Conservation (phyloP, 2,329 filamentous ascomycete species). For the Didymella lethalis region DNA sequence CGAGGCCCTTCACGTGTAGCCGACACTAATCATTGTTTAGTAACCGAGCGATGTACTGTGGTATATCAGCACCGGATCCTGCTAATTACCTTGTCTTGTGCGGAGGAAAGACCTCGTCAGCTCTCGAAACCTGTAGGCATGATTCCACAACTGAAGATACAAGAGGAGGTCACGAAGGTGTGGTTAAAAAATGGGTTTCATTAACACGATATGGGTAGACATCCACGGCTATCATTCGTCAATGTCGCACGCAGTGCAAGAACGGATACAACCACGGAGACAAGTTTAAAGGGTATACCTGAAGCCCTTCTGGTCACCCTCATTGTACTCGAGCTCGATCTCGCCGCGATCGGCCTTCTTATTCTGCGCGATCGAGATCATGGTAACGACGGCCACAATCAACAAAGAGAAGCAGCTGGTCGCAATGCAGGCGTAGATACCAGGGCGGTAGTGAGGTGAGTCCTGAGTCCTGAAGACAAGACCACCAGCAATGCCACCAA, state of each 20-base stretch:
- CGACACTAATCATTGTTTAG: conserved; percentile 11
- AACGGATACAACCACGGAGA: no score
- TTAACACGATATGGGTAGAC: conserved; percentile 4
- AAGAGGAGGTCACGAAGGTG: background rate
- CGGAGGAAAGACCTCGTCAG: no score
- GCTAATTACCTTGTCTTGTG: no score
- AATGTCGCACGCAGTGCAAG: no score
- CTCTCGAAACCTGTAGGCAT: background rate
- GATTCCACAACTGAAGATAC: background rate
- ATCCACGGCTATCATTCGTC: background rate
- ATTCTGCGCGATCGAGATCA: conserved; percentile 48
- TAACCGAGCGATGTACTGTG: conserved; percentile 1
- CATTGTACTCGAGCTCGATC: conserved; percentile 51
- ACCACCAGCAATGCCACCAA: conserved; percentile 79
- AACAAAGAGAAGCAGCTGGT: conserved; percentile 49
- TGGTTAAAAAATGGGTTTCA: background rate
- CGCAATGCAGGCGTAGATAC: conserved; percentile 51
- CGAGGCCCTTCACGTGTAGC: background rate
- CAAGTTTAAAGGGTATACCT: conserved; percentile 40
- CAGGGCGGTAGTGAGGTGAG: conserved; percentile 46
- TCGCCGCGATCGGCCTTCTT: conserved; percentile 52
- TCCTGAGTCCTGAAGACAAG: conserved; percentile 68
- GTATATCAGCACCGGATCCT: background rate
- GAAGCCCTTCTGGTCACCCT: conserved; percentile 46
- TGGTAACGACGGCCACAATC: conserved; percentile 43